Evolutionary conservation across 2,329 filamentous ascomycete species (phyloP).

Genomic region (Chaetomiaceae sp.): DNA sequence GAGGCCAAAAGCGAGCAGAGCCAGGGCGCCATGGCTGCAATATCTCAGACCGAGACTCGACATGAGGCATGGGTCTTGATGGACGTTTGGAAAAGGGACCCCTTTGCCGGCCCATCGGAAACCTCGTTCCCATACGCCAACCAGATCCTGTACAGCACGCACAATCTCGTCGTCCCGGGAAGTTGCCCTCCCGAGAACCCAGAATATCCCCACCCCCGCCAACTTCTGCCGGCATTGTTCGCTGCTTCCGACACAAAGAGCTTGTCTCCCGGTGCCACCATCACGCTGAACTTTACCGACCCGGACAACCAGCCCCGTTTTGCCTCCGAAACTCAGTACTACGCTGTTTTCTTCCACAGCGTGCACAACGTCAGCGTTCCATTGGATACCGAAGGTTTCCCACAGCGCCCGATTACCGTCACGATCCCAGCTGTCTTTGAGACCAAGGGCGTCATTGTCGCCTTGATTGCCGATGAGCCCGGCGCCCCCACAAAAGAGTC

Average conservation of each 20-base stretch:
- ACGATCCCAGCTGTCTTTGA: slow-evolving; percentile 22
- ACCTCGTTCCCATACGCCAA: slow-evolving; percentile 24
- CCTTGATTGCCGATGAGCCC: slow-evolving; percentile 15
- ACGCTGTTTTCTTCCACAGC: slow-evolving; percentile 23
- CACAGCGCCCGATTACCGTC: slow-evolving; percentile 14
- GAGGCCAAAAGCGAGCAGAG: slow-evolving; percentile 1
- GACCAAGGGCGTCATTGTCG: slow-evolving; percentile 21
- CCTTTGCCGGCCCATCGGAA: slow-evolving; percentile 22
- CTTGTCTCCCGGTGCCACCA: slow-evolving; percentile 15
- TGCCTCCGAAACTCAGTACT: slow-evolving; percentile 14
- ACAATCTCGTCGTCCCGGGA: slow-evolving; percentile 19
- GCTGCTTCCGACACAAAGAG: slow-evolving; percentile 17
- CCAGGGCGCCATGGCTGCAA: slow-evolving; percentile 20
- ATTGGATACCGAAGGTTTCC: slow-evolving; percentile 16
- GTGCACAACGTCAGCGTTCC: slow-evolving; percentile 21
- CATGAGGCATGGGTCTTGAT: slow-evolving; percentile 23
- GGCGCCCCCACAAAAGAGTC: slow-evolving; percentile 23
- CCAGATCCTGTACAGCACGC: slow-evolving; percentile 24
- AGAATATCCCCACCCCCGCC: slow-evolving; percentile 19
- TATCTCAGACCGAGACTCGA: slow-evolving; percentile 23
- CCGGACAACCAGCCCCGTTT: slow-evolving; percentile 17
- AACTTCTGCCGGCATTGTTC: slow-evolving; percentile 16
- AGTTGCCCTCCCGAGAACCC: slow-evolving; percentile 25
- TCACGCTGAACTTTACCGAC: slow-evolving; percentile 18
- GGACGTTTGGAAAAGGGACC: slow-evolving; percentile 21